Evolutionary conservation across 1,139 yeast species (phyloP).

Genomic region (Hyphopichia khmerensis): DNA sequence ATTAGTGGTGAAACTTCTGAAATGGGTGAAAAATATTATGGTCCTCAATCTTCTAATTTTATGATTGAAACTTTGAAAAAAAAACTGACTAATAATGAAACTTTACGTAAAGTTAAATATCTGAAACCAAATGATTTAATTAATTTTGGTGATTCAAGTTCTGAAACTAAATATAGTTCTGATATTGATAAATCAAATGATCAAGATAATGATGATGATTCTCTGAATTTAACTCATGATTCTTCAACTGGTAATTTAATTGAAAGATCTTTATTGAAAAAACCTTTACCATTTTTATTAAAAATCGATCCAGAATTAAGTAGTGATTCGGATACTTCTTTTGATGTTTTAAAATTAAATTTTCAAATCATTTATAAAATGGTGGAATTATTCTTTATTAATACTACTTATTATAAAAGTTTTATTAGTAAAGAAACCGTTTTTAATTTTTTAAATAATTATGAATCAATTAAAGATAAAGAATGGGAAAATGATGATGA

Average conservation of each 20-base stretch:
- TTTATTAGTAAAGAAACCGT: conserved; percentile 29
- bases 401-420: conserved; percentile 28
- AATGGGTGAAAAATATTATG: conserved; percentile 44
- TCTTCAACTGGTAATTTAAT: conserved; percentile 9
- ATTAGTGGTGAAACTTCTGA: conserved; percentile 25
- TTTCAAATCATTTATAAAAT: conserved; percentile 23
- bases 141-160: conserved; percentile 14
- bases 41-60: conserved; percentile 48
- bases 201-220: conserved; percentile 11
- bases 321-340: conserved; percentile 19
- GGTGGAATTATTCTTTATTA: conserved; percentile 33
- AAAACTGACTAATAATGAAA: conserved; percentile 11
- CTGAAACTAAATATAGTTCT: conserved; percentile 5
- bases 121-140: conserved; percentile 9
- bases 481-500: conserved; percentile 55
- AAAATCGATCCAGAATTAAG: conserved; percentile 24
- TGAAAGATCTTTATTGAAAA: conserved; percentile 28
- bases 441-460: conserved; percentile 27
- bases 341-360: conserved; percentile 21
- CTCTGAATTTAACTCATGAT: conserved; percentile 5
- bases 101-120: conserved; percentile 5
- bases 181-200: conserved; percentile 4
- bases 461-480: conserved; percentile 28
- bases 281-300: conserved; percentile 27
- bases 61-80: conserved; percentile 39